Percentiles rank a stretch among this genome's conserved stretches.
phyloP scores from a whole-genome alignment of 176 grass and related monocot species.

The Oryza glumipatula region DNA sequence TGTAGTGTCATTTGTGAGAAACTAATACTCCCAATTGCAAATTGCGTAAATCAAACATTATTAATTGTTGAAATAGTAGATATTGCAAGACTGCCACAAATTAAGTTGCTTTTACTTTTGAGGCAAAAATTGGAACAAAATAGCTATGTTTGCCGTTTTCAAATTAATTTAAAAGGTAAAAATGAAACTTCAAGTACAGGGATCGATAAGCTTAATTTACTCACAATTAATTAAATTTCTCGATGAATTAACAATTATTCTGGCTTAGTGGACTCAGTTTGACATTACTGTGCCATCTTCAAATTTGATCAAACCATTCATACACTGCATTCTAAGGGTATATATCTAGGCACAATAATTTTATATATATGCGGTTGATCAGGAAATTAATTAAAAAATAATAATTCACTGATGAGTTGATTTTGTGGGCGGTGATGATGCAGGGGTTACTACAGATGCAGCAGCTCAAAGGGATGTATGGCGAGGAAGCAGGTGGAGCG shows the following conservation, averaged over 20 bases:
- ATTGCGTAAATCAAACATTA: background rate
- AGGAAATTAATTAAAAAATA: no score
- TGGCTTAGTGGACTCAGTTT: background rate
- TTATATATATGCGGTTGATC: no score
- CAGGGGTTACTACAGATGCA: slow-evolving; percentile 98
- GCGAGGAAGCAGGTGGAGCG: slow-evolving; percentile 97
- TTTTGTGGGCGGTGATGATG: background rate
- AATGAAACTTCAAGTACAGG: background rate
- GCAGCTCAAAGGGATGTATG: slow-evolving; percentile 93
- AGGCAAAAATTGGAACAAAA: background rate
- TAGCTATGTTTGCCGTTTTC: background rate
- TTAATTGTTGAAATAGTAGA: background rate
- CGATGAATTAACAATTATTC: background rate
- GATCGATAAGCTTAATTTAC: background rate
- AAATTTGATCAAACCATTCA: background rate
- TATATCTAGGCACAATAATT: no score
- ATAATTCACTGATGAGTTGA: background rate
- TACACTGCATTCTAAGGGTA: no score
- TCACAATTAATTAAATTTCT: no score
- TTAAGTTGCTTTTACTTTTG: background rate
- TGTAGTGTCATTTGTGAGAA: background rate
- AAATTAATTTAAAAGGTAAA: background rate
- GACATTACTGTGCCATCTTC: background rate
- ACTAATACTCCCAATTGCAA: no score
- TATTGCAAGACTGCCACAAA: background rate